Evolutionary conservation across 148 eudicot species (phyloP).

Genomic region (Amaranthus cruentus): DNA sequence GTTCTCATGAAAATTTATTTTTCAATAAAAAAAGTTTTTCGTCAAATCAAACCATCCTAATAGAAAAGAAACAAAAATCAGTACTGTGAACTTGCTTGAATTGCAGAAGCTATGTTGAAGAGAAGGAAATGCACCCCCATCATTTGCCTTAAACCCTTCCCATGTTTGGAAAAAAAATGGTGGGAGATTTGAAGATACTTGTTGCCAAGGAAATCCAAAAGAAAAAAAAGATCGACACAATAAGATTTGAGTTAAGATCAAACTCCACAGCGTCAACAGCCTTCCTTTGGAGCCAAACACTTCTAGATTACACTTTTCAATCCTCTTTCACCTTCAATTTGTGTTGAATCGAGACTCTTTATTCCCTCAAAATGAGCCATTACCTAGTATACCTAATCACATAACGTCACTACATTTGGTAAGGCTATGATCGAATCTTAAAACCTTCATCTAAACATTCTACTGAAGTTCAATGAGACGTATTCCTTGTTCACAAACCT

Average conservation of each 20-base stretch:
- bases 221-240: not conserved
- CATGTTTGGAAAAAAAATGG: not conserved
- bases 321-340: too few relatives aligned
- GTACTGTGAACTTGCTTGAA: too few relatives aligned
- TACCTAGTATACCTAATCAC: not conserved
- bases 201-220: not conserved
- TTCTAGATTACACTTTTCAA: too few relatives aligned
- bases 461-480: not conserved
- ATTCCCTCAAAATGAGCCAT: not conserved
- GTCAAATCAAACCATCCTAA: too few relatives aligned
- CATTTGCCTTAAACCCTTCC: not conserved
- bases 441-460: not conserved
- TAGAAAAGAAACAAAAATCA: too few relatives aligned
- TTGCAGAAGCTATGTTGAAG: too few relatives aligned
- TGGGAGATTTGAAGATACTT: not conserved
- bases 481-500: not conserved
- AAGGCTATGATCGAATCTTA: too few relatives aligned
- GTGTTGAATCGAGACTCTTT: too few relatives aligned
- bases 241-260: not conserved
- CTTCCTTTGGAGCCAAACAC: not conserved
- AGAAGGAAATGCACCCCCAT: not conserved
- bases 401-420: not conserved
- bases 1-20: too few relatives aligned
- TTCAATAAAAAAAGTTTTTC: too few relatives aligned
- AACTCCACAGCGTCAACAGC: not conserved